Conservation (phyloP, 352 stramenopile species). For the Globisporangium echinulatum region DNA sequence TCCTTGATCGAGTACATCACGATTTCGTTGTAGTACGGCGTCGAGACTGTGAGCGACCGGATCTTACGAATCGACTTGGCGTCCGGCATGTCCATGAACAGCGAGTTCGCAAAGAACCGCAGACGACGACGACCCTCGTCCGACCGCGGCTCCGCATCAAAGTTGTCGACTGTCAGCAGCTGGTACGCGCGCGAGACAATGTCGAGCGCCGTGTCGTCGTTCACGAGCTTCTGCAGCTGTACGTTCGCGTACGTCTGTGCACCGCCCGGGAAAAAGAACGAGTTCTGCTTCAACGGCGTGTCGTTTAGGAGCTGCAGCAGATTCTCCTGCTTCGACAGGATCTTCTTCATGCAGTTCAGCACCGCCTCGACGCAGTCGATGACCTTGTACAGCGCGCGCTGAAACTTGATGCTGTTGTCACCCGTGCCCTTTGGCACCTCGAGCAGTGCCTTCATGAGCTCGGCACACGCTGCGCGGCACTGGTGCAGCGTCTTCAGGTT, state of each 20-base stretch:
- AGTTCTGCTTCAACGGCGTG: constrained; percentile 79
- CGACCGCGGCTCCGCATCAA: constrained; percentile 82
- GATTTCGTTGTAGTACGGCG: constrained; percentile 89
- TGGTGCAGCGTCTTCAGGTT: constrained; percentile 78
- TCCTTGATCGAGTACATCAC: constrained; percentile 89
- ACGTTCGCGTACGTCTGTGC: constrained; percentile 77
- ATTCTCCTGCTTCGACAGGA: constrained; percentile 80
- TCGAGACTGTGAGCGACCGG: constrained; percentile 74
- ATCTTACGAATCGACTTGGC: constrained; percentile 84
- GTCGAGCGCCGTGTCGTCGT: constrained; percentile 73
- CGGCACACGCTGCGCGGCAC: constrained; percentile 52
- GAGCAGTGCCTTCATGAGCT: constrained; percentile 83
- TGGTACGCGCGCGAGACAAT: constrained; percentile 84
- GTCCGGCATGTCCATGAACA: constrained; percentile 89
- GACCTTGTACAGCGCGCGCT: constrained; percentile 74
- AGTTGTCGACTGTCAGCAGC: constrained; percentile 85
- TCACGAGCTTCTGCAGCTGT: constrained; percentile 75
- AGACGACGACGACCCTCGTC: constrained; percentile 80
- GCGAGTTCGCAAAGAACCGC: constrained; percentile 83
- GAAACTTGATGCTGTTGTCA: constrained; percentile 85
- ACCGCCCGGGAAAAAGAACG: constrained; percentile 85
- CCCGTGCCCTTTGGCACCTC: constrained; percentile 72
- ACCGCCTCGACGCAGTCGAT: constrained; percentile 82
- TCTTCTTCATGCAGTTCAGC: constrained; percentile 80
- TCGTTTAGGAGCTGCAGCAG: constrained; percentile 83